phyloP scores from a whole-genome alignment of 805 yeast genomes.

The Saccharomyces kudriavzevii region DNA sequence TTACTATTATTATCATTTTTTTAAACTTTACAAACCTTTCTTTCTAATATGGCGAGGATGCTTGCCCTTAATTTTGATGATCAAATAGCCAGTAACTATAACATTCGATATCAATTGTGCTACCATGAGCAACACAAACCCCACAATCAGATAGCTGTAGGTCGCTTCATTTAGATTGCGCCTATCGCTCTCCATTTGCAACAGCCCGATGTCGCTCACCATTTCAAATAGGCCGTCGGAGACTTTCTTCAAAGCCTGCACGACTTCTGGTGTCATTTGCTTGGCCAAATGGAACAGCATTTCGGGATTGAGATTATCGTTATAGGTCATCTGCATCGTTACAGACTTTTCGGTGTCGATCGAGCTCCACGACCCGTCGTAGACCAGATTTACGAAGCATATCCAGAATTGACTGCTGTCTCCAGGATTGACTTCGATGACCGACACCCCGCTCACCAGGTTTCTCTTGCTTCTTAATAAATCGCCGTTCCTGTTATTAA shows the following conservation, averaged over 20 bases:
- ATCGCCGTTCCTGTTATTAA: conserved; percentile 9
- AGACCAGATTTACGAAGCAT: conserved; percentile 27
- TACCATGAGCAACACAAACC: not conserved
- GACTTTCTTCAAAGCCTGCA: conserved; percentile 3
- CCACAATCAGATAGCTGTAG: not conserved
- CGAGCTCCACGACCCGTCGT: conserved; percentile 32
- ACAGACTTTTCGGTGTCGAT: conserved; percentile 19
- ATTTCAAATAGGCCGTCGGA: conserved; percentile 3
- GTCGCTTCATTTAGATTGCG: conserved; percentile 12
- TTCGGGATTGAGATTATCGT: conserved; percentile 1
- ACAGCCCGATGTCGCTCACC: conserved; percentile 6
- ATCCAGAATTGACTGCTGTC: conserved; percentile 11
- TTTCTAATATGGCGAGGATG: not conserved
- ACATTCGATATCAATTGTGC: not conserved
- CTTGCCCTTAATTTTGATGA: not conserved
- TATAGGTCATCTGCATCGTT: conserved; percentile 12
- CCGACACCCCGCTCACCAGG: conserved; percentile 12
- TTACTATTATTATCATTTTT: too few relatives aligned
- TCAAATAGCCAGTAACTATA: not conserved
- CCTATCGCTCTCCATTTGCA: conserved; percentile 9
- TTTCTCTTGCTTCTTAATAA: conserved; percentile 13
- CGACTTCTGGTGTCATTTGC: not conserved
- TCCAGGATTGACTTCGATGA: conserved; percentile 9
- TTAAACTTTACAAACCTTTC: not conserved
- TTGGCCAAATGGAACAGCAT: not conserved